Evolutionary conservation across 352 stramenopile species (phyloP), one percentile per base, ranked within the genome.

Genomic region (Phytophthora aleatoria): DNA sequence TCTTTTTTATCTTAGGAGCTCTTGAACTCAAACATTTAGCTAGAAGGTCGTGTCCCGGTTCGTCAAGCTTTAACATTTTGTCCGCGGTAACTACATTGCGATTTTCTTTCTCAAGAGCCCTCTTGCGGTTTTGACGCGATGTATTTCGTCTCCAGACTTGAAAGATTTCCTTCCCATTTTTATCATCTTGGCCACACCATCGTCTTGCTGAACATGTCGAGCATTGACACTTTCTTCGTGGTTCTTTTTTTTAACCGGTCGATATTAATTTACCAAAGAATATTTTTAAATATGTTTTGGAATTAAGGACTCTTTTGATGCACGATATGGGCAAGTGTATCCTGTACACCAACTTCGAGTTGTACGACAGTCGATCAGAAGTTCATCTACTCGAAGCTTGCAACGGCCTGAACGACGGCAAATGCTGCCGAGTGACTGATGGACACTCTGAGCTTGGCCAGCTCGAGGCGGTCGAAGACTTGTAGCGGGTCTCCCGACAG

Each of bases 371-470:
- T 20, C 16, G 16, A 20, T 20, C 16, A 20, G 16, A 20, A 20
- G 16, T 20, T 20, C 16, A 20, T 20, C n/a, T 61, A 24, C 30
- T 44, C 56, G 58, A 87, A 91, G 69, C 72, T 89, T 9, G 83
- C 89, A 11, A 96, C 73, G 16, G 87, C 89, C 55, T 97, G 89
- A 26, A 87, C 79, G 26, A 95, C 87, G 30, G 89, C 88, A 53
- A 93, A 95, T 64, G 92, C 87, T 28, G 84, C 87, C 45, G 89
- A 95, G 72, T 97, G 89, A 65, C 85, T 94, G 76, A 97, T 97
- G 30, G 89, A 95, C 20, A 97, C 83, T 39, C 83, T 91, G 52
- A 96, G 69, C 54, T 82, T 89, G 24, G 70, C 75, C 44, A 96
- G 57, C 6, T 77, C 86, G n/a, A 92, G 65, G 47, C 79, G 82